Base-by-base conservation (phyloP, 768 basidiomycete genomes). In the Mycena sanguinolenta region DNA sequence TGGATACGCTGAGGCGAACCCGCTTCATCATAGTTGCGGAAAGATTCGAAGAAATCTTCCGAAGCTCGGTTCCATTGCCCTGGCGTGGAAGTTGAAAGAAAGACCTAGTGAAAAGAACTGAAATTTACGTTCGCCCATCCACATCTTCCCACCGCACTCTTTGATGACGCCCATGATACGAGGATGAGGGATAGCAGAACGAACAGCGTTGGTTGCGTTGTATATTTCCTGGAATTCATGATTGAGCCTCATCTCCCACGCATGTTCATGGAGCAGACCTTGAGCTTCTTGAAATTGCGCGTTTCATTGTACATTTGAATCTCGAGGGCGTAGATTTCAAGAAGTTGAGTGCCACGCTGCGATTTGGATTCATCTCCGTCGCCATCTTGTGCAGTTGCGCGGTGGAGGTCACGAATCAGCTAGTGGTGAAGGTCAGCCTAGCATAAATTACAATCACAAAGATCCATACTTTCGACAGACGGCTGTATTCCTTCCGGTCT, bases 141-240 rank as follows among this genome's bases (percentile, higher is more conserved):
- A 99, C 98, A 99, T 99, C 83, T 99, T 99, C 3, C 98, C 98
- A 19, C 98, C 98, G 74, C 97, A 99, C 81, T 99, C 98, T 78
- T 97, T 95, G 83, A 99, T 99, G 60, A 99, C 95, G 50, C 97
- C 98, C 93, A 98, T 97, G 77, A 99, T 98, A 34, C 96, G 89
- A 13, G 98, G 98, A 83, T 99, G 98, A 19, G 98, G 96, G 70
- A 99, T 98, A 13, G 98, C 98, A 10, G 95, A 96, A 27, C 95
- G 93, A 60, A 99, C 95, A 52, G 91, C 89, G 72, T 94, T 94
- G 16, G 95, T 92, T 13, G 97, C 96, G 74, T 98, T 97, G 83
- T 99, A 99, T 63, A 99, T 98, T 82, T 98, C 96, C 95, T 98
- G 76, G 36, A 28, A 39, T 46, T 28, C 32, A 32, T 14, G 39